Percentiles rank a stretch among this genome's conserved stretches.
phyloP scores from a whole-genome alignment of 768 basidiomycete genomes.

The Suillus cothurnatus region DNA sequence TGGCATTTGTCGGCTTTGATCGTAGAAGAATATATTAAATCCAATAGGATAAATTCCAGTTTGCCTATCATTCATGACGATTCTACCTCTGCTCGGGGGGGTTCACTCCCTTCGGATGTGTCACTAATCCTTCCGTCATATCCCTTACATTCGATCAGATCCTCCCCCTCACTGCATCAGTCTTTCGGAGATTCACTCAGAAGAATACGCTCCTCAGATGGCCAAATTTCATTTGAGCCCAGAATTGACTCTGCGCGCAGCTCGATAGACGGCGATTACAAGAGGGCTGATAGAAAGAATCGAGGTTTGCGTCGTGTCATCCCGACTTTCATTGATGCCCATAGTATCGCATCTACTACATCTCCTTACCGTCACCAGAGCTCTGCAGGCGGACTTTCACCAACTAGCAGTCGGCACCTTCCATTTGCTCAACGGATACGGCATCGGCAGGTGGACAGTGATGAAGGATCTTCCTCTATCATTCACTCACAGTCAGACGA shows the following conservation, averaged over 20 bases:
- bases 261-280: slow-evolving; percentile 49
- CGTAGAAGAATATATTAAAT: slow-evolving; percentile 63
- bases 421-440: slow-evolving; percentile 39
- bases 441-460: slow-evolving; percentile 42
- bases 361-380: slow-evolving; percentile 31
- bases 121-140: slow-evolving; percentile 14
- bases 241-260: slow-evolving; percentile 46
- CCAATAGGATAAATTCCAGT: slow-evolving; percentile 31
- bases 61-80: slow-evolving; percentile 53
- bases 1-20: slow-evolving; percentile 73
- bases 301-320: slow-evolving; percentile 31
- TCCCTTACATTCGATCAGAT: slow-evolving; percentile 7
- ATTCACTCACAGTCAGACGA: slow-evolving; percentile 49
- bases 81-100: slow-evolving; percentile 8
- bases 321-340: slow-evolving; percentile 27
- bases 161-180: slow-evolving; percentile 39
- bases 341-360: slow-evolving; percentile 40
- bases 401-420: slow-evolving; percentile 45
- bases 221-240: slow-evolving; percentile 61
- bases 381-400: slow-evolving; percentile 39
- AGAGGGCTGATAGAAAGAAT: slow-evolving; percentile 41
- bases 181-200: slow-evolving; percentile 42
- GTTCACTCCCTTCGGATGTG: slow-evolving; percentile 9
- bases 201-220: slow-evolving; percentile 46
- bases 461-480: slow-evolving; percentile 49